Conservation (phyloP, 768 basidiomycete species). For the Boletus pseudopeckii region DNA sequence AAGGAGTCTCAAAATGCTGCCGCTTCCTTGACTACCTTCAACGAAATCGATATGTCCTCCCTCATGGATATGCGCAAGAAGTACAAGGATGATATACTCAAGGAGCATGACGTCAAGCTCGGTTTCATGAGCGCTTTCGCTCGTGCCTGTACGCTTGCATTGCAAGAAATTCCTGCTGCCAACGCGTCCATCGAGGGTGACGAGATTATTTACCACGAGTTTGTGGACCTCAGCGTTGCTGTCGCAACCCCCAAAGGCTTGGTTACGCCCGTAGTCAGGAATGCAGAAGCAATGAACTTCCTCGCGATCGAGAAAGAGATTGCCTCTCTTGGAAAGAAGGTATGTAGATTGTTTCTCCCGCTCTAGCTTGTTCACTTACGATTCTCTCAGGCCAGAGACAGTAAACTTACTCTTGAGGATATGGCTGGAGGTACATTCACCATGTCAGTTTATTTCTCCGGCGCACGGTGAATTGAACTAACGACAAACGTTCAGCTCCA, state of each 20-base stretch:
- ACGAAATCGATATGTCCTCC: slow-evolving; percentile 99
- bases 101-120: slow-evolving; percentile 92
- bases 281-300: slow-evolving; percentile 82
- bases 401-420: slow-evolving; percentile 94
- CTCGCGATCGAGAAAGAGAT: slow-evolving; percentile 94
- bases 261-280: slow-evolving; percentile 93
- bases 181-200: slow-evolving; percentile 95
- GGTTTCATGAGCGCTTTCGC: slow-evolving; percentile 99
- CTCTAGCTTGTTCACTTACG: slow-evolving; percentile 5
- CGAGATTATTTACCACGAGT: slow-evolving; percentile 89
- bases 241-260: slow-evolving; percentile 97
- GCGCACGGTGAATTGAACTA: not conserved
- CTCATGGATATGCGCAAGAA: slow-evolving; percentile 89
- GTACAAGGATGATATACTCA: slow-evolving; percentile 89
- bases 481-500: slow-evolving; percentile 60
- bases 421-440: slow-evolving; percentile 99
- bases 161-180: slow-evolving; percentile 89
- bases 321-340: slow-evolving; percentile 86
- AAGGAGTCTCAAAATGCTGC: slow-evolving; percentile 98
- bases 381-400: slow-evolving; percentile 66
- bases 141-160: slow-evolving; percentile 75
- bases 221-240: slow-evolving; percentile 91
- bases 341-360: slow-evolving; percentile 19
- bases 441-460: slow-evolving; percentile 55
- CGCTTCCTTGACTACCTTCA: slow-evolving; percentile 96